Evolutionary conservation across 352 stramenopile species (phyloP), one percentile per base, ranked within the genome.

Genomic region (Phytophthora quininea): DNA sequence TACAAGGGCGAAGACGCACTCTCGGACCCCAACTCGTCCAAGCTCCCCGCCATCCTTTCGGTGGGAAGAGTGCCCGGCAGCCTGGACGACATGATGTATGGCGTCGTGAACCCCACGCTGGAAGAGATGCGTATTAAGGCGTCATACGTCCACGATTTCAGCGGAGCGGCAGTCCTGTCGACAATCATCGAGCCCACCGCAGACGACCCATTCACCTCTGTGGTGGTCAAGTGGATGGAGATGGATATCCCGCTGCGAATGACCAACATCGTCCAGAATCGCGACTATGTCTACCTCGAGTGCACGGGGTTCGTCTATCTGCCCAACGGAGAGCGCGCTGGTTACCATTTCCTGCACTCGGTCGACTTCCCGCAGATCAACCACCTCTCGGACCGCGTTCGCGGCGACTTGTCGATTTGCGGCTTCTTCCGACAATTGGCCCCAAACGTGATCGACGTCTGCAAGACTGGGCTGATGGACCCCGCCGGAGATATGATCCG

Each of bases 261-360:
- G 61, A 74, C 67, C 42, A 70, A 62, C 32, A 63, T 74, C 43
- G 51, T 77, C 9, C 58, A 78, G 49, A 75, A 67, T 67, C 61
- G 73, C 30, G 73, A 79, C 68, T 80, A 79, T 63, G 70, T 80
- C 35, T 77, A 79, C 60, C 53, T 80, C 42, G 70, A 80, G 53
- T 67, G 62, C 33, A 78, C 55, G 1, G 73, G 70, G 1, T 71
- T 77, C 57, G 63, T 65, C 40, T 58, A 59, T 45, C 47, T 67
- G 31, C 37, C 59, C 11, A 76, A 42, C 37, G 69, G 70, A 12
- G 69, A 80, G 40, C 56, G 70, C 31, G 46, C 71, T 2, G 73
- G 73, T 45, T 80, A 70, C 53, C 69, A 78, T 37, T 64, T 80
- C 30, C 30, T 80, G 37, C 73, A 80, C 61, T 80, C 73, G 37